Conservation (phyloP, 306 rosid species). For the Carpinus viminea region DNA sequence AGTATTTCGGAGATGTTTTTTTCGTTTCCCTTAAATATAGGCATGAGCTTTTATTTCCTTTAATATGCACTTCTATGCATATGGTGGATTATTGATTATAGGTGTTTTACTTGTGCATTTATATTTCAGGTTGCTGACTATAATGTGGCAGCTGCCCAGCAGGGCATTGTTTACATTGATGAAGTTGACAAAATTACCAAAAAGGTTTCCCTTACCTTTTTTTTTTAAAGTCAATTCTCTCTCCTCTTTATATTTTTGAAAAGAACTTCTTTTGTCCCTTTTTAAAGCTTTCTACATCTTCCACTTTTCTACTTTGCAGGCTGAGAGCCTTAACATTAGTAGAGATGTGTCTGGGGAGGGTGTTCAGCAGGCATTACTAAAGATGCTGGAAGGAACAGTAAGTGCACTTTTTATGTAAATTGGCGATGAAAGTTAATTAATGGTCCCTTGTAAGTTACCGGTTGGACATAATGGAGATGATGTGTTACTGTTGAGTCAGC, state of each 20-base stretch:
- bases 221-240: slow-evolving; percentile 5
- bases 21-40: not conserved
- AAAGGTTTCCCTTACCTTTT: slow-evolving; percentile 52
- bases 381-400: slow-evolving; percentile 99
- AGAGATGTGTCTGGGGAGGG: slow-evolving; percentile 99
- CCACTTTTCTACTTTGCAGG: slow-evolving; percentile 53
- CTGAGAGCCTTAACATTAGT: slow-evolving; percentile 95
- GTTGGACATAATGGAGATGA: not conserved
- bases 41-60: no score
- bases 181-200: slow-evolving; percentile 99
- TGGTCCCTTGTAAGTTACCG: not conserved
- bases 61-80: not conserved
- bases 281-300: slow-evolving; percentile 16
- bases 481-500: not conserved
- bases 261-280: not conserved
- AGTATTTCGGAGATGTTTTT: not conserved
- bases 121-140: slow-evolving; percentile 83
- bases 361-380: slow-evolving; percentile 93
- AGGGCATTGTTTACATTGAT: slow-evolving; percentile 96
- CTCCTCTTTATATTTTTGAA: slow-evolving; percentile 1
- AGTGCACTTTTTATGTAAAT: slow-evolving; percentile 37
- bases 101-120: slow-evolving; percentile 3
- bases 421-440: not conserved
- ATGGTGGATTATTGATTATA: not conserved
- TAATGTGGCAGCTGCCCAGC: slow-evolving; percentile 93